Evolutionary conservation across 176 grass and related monocot species (phyloP), one percentile per base, ranked within the genome.

Genomic region (Elaeis guineensis): DNA sequence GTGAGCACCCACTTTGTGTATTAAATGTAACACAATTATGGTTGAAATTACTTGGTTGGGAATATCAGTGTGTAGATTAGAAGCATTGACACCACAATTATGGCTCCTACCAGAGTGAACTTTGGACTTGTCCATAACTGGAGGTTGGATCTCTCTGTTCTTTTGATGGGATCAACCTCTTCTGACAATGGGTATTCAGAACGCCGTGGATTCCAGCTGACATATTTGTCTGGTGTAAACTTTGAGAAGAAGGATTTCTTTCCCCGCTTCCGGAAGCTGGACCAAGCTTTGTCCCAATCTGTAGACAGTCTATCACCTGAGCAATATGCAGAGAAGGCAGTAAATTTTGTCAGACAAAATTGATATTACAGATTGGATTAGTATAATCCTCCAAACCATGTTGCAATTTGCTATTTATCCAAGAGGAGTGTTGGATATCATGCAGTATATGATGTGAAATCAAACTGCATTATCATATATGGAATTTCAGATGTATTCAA

Each of bases 251-350:
- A 21, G 0, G 79, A 73, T 81, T 88, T 93, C 74, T 83, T 99
- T 20, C 85, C 85, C 71, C 65, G 58, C 32, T 93, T 99, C 75
- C 79, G 69, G 50, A 81, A 99, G 0, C 65, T 89, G 21, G 82
- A 64, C 85, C 88, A 99, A 58, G 88, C 85, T 67, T 89, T 99
- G 65, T 99, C 85, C 94, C 94, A 99, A 54, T 99, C 88, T 1
- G 77, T 79, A 58, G 85, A 86, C 16, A 72, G 69, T 72, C 56
- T 74, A 60, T 99, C 77, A 81, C 82, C 94, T 99, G 72, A 50
- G 26, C 16, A 29, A 24, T 15, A 73, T 39, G 50, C 19, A 24
- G 51, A 60, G 7, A 52, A 29, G 4, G 18, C 15, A 22, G 18
- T 15, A 44, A 44, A 44, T 12, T 44, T 44, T 44, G 9, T 44